Evolutionary conservation across 495 filamentous ascomycete species (phyloP), one percentile per base, ranked within the genome.

Genomic region (Astrothelium subdiscretum): DNA sequence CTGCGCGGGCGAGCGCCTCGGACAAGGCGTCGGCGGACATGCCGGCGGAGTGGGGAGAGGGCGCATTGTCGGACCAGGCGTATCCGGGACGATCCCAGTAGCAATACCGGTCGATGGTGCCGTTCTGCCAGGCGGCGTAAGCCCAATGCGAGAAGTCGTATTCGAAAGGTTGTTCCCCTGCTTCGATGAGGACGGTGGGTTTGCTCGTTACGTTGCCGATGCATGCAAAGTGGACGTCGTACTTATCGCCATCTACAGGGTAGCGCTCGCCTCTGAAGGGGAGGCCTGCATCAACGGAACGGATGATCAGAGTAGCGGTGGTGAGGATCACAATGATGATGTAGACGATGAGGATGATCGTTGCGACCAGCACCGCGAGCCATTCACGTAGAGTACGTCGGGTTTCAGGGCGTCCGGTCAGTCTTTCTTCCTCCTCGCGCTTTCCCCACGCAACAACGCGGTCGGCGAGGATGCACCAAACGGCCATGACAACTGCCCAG

Each of bases 1-100:
- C 90, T 0, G 89, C 87, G 20, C 83, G 78, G 18, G 87, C 82
- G 2, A 98, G 79, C 0, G 91, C 87, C 75, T 97, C 91, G 27
- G 89, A 88, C 20, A 97, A 78, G 5, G 83, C 89, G 68, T 96
- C 90, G 6, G 87, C 84, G 1, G 88, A 85, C 86, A 95, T 95
- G 59, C 92, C 90, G 11, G 89, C 92, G 2, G 89, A 92, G 68
- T 95, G 85, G 0, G 94, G 92, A 1, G 91, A 96, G 10, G 92
- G 94, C 0, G 94, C 92, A 65, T 91, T 91, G 74, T 98, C 94
- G 54, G 89, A 94, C 85, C 88, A 96, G 38, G 80, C 91, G 58
- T 91, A 76, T 1, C 94, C 94, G 0, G 94, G 94, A 24, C 94
- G 87, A 69, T 98, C 94, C 76, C 89, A 95, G 74, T 95, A 97